Evolutionary conservation across 805 yeast species (phyloP), one percentile per base, ranked within the genome.

Genomic region (Candida patagonica): DNA sequence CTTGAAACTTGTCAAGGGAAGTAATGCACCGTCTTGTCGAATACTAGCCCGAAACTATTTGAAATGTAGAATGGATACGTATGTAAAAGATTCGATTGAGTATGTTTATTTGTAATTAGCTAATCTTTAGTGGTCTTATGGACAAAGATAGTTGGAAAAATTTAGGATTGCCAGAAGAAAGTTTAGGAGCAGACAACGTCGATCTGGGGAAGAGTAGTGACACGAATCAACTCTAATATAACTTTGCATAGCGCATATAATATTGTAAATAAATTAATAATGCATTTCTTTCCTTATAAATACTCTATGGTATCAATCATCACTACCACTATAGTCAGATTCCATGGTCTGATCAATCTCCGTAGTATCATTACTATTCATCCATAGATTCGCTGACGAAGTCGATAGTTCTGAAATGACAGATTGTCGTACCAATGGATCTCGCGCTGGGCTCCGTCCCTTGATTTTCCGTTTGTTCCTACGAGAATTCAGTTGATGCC

Each of bases 1-100:
- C 62, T 64, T 89, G 61, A 79, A 81, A 55, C 64, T 76, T 24
- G 85, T 87, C 12, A 71, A 70, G 41, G 89, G 89, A 43, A 78
- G 79, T 49, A 87, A 89, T 59, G 89, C 96, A 3, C 82, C 87
- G n/a, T 85, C 86, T 59, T 88, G 98, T 60, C 67, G 97, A 32
- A 55, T 78, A 1, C 63, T 88, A 31, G 96, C 97, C 8, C 85
- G 85, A 53, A 70, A 67, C 22, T 89, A 89, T 55, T 63, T 89
- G 40, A 71, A 75, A 27, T 89, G 98, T 56, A 68, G 98, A 46
- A 92, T 89, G 97, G 85, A 85, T 23, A 69, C 86, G 57, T 53
- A 46, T 15, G 56, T 62, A 62, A 12, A 24, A 10, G 19, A 16
- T 33, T 6, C 15, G 10, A 10, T 16, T 20, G 12, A 9, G 23